Evolutionary conservation across 129 eudicot genomes (phyloP).

Genomic region (Flaveria ramosissima): DNA sequence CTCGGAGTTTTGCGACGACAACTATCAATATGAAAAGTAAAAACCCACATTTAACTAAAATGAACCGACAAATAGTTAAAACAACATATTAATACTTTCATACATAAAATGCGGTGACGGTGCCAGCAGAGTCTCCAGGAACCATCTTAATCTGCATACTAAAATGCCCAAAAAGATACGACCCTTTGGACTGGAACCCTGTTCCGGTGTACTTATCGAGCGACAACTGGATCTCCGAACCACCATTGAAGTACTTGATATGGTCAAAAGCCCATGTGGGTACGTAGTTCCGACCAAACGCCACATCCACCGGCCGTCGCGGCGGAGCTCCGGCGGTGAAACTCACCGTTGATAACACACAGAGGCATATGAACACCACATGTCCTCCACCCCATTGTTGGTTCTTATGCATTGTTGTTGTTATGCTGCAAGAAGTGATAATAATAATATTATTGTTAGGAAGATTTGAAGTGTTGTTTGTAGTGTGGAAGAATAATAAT

Average conservation of each 20-base stretch:
- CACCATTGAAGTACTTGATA: slow-evolving; percentile 81
- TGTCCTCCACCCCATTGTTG: not conserved
- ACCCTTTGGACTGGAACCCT: slow-evolving; percentile 90
- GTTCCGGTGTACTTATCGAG: slow-evolving; percentile 88
- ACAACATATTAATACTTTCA: not conserved
- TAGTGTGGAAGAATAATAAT: too few species aligned
- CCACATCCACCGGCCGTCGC: slow-evolving; percentile 55
- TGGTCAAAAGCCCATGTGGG: slow-evolving; percentile 98
- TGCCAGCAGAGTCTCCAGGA: slow-evolving; percentile 94
- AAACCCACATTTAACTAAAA: too few species aligned
- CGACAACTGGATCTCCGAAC: slow-evolving; percentile 67
- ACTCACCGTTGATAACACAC: slow-evolving; percentile 28
- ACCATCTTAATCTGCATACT: slow-evolving; percentile 86
- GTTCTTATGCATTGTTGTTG: not conserved
- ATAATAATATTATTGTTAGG: too few species aligned
- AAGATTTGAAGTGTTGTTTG: not conserved
- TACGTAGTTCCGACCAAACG: slow-evolving; percentile 84
- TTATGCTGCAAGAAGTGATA: not conserved
- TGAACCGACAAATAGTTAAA: too few species aligned
- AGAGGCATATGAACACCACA: slow-evolving; percentile 10
- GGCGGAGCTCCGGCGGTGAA: slow-evolving; percentile 53
- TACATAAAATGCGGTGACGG: slow-evolving; percentile 94
- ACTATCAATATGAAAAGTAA: slow-evolving; percentile 33
- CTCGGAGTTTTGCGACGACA: slow-evolving; percentile 82
- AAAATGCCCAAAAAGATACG: slow-evolving; percentile 86